These are phyloP conservation scores for Salix suchowensis DNA, from an alignment of 345 rosid genomes.

Conservation along the genomic window DNA sequence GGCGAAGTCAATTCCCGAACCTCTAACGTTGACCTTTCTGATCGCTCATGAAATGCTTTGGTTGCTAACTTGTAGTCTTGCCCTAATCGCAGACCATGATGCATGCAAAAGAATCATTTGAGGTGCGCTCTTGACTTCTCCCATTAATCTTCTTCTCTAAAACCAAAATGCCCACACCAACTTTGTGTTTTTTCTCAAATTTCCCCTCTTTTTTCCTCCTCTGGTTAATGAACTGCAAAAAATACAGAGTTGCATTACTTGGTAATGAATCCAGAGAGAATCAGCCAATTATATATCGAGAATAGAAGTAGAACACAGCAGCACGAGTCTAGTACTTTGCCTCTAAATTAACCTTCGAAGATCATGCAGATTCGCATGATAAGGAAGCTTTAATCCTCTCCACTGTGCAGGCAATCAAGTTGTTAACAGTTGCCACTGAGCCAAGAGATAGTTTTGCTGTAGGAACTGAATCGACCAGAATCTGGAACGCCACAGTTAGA, in stretches of 20 bases:
- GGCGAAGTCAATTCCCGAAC: conserved; percentile 92
- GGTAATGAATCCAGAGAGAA: no score
- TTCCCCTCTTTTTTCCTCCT: conserved; percentile 16
- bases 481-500: conserved; percentile 77
- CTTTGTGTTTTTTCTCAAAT: conserved; percentile 1
- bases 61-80: not conserved
- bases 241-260: not conserved
- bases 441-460: conserved; percentile 76
- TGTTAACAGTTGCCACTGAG: conserved; percentile 74
- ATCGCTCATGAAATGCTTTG: not conserved
- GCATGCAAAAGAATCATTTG: conserved; percentile 35
- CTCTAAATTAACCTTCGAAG: not conserved
- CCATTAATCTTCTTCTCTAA: conserved; percentile 17
- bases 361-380: conserved; percentile 33
- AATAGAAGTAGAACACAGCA: not conserved
- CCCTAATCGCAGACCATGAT: conserved; percentile 2
- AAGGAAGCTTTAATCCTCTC: conserved; percentile 65
- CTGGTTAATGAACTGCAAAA: conserved; percentile 28
- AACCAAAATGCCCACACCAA: conserved; percentile 13
- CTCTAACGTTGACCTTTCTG: conserved; percentile 30
- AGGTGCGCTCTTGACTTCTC: conserved; percentile 98
- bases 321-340: not conserved
- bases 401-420: conserved; percentile 69
- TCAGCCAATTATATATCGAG: no score
- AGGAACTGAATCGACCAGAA: conserved; percentile 70